phyloP scores from a whole-genome alignment of 805 yeast genomes.

The Yarrowia osloensis region DNA sequence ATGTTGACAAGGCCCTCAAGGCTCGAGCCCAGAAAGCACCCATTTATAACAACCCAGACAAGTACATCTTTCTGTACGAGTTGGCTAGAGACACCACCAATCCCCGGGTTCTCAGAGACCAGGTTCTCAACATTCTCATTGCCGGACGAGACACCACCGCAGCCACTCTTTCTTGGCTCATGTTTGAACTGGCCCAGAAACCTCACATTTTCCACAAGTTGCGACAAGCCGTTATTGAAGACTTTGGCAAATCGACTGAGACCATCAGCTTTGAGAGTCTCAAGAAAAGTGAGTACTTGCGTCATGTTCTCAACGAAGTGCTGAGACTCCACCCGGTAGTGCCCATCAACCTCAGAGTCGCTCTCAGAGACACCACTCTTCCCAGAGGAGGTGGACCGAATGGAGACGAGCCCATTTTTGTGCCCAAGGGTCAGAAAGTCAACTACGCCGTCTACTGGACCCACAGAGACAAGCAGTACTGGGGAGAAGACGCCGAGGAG shows the following conservation, averaged over 20 bases:
- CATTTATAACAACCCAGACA: constrained; percentile 38
- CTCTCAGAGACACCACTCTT: constrained; percentile 50
- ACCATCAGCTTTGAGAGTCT: constrained; percentile 49
- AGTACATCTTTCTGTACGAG: constrained; percentile 53
- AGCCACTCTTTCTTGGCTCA: constrained; percentile 49
- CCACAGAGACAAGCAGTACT: constrained; percentile 47
- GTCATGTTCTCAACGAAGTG: constrained; percentile 51
- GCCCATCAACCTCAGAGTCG: constrained; percentile 51
- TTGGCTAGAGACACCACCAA: constrained; percentile 53
- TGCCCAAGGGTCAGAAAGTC: constrained; percentile 50
- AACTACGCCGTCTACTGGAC: constrained; percentile 47
- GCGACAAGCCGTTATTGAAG: constrained; percentile 44
- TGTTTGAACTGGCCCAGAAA: constrained; percentile 50
- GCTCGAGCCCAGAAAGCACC: constrained; percentile 30
- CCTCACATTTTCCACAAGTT: constrained; percentile 41
- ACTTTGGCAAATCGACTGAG: constrained; percentile 43
- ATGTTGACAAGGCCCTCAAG: constrained; percentile 46
- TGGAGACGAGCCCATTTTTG: constrained; percentile 44
- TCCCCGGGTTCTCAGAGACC: constrained; percentile 51
- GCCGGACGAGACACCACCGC: constrained; percentile 59
- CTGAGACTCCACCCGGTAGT: constrained; percentile 56
- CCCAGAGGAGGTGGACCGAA: constrained; percentile 56
- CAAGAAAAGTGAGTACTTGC: constrained; percentile 51
- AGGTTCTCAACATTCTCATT: constrained; percentile 39
- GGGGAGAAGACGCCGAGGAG: constrained; percentile 49